Base-by-base conservation (phyloP, 2,329 filamentous ascomycete genomes). In the Alternaria sp. region DNA sequence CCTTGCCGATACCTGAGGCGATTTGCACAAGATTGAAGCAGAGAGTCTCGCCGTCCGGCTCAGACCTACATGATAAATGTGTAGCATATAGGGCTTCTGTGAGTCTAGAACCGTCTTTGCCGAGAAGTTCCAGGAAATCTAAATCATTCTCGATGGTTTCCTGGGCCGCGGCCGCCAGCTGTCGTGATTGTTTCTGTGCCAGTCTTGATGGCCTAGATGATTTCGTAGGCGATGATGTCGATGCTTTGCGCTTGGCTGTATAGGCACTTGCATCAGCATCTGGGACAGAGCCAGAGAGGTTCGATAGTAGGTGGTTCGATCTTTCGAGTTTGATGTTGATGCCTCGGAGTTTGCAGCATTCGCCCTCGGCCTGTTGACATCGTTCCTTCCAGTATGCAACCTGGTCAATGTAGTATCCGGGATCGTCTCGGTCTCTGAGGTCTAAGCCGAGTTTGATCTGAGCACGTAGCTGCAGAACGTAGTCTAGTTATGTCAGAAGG, bases 361-460 rank as follows among this genome's bases (percentile, higher is more conserved):
- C 67, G 5, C 64, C 56, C n/a, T 77, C 68, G 0, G 64, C 54
- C 23, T 53, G 51, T 17, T 66, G 59, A 39, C 62, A 73, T 41
- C 67, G 66, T 7, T 74, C 63, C 31, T 66, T 62, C 80, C 79
- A 81, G 55, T 75, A 81, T 4, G 73, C 63, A 10, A 77, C 75
- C 13, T 77, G 68, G 56, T 81, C 78, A 23, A 82, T 66, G 44
- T 80, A 75, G 9, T 66, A 70, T 39, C 73, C 64, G 0, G 61
- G 46, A 14, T 72, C 65, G 28, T 62, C 67, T 17, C 71, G 56
- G 3, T 70, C 54, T 24, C 62, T 56, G 2, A 67, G 58, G 14
- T 67, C 62, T 26, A 42, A 60, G 2, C 64, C 68, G 2, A 62
- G 68, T 44, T 71, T 69, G n/a, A 74, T 48, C 17, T 80, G 76